Conservation (phyloP, 1,284 basidiomycete species). For the Pseudozyma sp. region DNA sequence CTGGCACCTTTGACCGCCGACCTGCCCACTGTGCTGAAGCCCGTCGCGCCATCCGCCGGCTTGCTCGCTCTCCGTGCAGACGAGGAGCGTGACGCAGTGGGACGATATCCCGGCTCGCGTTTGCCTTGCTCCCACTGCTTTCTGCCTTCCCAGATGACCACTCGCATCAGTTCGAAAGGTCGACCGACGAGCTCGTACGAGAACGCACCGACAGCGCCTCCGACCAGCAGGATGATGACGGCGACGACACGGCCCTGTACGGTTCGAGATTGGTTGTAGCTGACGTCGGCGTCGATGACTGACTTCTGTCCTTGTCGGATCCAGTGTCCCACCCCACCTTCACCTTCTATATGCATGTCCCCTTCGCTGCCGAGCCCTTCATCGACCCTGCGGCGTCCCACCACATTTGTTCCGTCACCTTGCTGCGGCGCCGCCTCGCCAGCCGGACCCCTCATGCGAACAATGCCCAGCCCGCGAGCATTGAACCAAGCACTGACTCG, state of each 20-base stretch:
- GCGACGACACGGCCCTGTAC: conserved; percentile 57
- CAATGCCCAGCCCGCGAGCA: conserved; percentile 36
- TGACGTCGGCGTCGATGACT: conserved; percentile 47
- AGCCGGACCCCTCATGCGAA: conserved; percentile 1
- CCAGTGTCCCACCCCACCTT: conserved; percentile 18
- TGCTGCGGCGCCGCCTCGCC: not conserved
- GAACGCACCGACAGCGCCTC: conserved; percentile 64
- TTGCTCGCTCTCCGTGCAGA: not conserved
- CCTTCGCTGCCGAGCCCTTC: not conserved
- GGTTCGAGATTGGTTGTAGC: conserved; percentile 61
- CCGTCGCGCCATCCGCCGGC: conserved; percentile 6
- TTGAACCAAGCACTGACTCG: conserved; percentile 54
- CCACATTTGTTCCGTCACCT: conserved; percentile 15
- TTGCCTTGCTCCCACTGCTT: conserved; percentile 62
- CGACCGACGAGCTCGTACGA: conserved; percentile 66
- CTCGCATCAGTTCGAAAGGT: conserved; percentile 68
- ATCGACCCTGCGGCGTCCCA: conserved; percentile 23
- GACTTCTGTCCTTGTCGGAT: conserved; percentile 32
- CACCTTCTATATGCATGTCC: conserved; percentile 38
- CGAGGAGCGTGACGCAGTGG: not conserved
- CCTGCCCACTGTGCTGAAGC: conserved; percentile 20
- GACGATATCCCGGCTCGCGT: conserved; percentile 34
- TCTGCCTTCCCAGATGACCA: conserved; percentile 67
- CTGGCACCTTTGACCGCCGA: conserved; percentile 31
- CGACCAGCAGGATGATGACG: conserved; percentile 57